Base-by-base conservation (phyloP, 2,329 filamentous ascomycete species). In the Penicillium verrucosum region DNA sequence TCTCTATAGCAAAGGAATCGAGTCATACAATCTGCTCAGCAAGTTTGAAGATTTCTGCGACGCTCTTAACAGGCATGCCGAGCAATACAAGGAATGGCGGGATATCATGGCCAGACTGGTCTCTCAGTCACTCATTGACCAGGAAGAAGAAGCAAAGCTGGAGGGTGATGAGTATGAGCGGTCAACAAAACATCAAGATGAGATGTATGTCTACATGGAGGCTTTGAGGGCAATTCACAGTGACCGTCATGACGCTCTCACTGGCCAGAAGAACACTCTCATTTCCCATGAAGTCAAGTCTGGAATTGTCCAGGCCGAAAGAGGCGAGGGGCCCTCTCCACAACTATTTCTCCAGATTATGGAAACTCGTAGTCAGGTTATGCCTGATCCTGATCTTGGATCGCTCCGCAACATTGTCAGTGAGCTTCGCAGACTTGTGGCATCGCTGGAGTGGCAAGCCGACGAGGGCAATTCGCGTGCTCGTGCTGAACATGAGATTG, bases 131-230 rank as follows among this genome's bases (percentile, higher is more conserved):
- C 80, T 97, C 1, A 85, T 97, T 18, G 94, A 97, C 64, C 86
- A 94, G 67, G 91, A 96, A 40, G 85, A 85, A 16, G 79, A 78
- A n/a, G 75, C 82, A 10, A 90, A 96, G 56, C 82, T 86, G 2
- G 93, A 91, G 11, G 94, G 94, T 25, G 88, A 97, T 57, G 94
- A 97, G 70, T 94, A 96, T 60, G 89, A 91, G 63, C 85, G 89
- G 32, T 96, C 93, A 0, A 90, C 92, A 0, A 90, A 90, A 70
- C 83, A 88, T 44, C 93, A 97, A 74, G 93, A 97, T 59, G 86
- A 95, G 69, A 83, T 97, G 41, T 90, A 93, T 73, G 89, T 89
- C 7, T 96, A 95, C 68, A 88, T 96, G 56, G 86, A 92, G 69
- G 86, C 85, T 9, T 78, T 97, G 29, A 83, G 90, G 57, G 85